Evolutionary conservation across 495 filamentous ascomycete species (phyloP), one percentile per base, ranked within the genome.

Genomic region (Chaetomium tenue): DNA sequence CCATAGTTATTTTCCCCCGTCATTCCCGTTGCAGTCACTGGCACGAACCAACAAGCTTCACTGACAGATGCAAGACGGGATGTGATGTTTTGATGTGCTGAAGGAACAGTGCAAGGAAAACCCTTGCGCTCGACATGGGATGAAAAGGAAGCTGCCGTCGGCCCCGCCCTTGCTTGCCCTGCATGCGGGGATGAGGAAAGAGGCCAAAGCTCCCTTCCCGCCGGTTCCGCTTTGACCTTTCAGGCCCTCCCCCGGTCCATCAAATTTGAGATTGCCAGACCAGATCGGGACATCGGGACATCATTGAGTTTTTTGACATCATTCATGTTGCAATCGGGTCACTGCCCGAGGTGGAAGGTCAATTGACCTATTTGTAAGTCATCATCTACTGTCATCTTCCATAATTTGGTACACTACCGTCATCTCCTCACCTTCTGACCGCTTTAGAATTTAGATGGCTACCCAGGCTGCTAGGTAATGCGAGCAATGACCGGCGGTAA

Each of bases 151-250:
- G 40, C 40, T 61, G 20, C 57, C 66, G 28, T 37, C 65, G 54
- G 60, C 55, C 54, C 60, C 65, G 54, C 55, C 30, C 61, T 54
- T 37, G 6, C 13, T 44, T 64, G 59, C 59, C 37, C 37, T 51
- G 53, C 52, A 47, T 44, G 64, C 20, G 42, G 62, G 44, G 22
- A 37, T 26, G 42, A 30, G 33, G 44, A 23, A 28, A 46, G 18
- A 47, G 60, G 55, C 51, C 61, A 39, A 56, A 63, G 65, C 65
- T 63, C 53, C 54, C 44, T 60, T 63, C 53, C 54, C 44, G 20
- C 56, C 63, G 48, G 57, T 67, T 57, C 55, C 60, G 65, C 56
- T 61, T 52, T 56, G 47, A 53, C 54, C 18, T 40, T 58, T 30
- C 22, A 28, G 58, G 40, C n/a, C 28, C 33, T 30, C 11, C 1